A percentile compares a stretch with the other conserved stretches of the same genome.
phyloP scores from a whole-genome alignment of 306 rosid genomes.

The Oxytropis ochrocephala region DNA sequence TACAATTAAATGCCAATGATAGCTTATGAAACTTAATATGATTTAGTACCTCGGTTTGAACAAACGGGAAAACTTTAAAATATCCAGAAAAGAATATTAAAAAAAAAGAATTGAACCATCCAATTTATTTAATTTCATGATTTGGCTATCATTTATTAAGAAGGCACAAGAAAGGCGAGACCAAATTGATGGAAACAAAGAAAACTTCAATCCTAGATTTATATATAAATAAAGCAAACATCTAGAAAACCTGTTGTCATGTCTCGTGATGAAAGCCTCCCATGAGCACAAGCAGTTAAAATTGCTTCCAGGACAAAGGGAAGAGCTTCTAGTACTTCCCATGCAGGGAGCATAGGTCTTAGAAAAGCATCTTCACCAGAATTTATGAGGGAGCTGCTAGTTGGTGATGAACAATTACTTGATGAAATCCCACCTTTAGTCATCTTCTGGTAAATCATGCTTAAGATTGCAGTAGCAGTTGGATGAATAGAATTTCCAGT shows the following conservation, averaged over 20 bases:
- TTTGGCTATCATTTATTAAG: slow-evolving; percentile 8
- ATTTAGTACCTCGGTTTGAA: neutral
- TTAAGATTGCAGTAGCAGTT: slow-evolving; percentile 54
- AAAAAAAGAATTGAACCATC: slow-evolving; percentile 1
- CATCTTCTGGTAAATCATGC: slow-evolving; percentile 65
- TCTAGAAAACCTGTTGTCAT: slow-evolving; percentile 61
- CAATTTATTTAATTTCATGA: slow-evolving; percentile 6
- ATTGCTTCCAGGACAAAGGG: slow-evolving; percentile 73
- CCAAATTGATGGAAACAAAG: neutral
- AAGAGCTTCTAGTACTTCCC: slow-evolving; percentile 76
- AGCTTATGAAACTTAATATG: neutral
- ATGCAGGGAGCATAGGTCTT: slow-evolving; percentile 63
- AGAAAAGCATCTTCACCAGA: slow-evolving; percentile 46
- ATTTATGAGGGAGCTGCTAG: slow-evolving; percentile 37
- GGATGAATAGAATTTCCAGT: slow-evolving; percentile 60
- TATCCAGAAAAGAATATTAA: neutral
- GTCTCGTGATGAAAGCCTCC: slow-evolving; percentile 73
- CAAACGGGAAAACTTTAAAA: neutral
- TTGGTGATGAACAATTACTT: slow-evolving; percentile 40
- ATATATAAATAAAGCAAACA: slow-evolving; percentile 20
- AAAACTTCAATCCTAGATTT: slow-evolving; percentile 16
- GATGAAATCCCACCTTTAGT: slow-evolving; percentile 43
- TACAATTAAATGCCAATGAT: neutral
- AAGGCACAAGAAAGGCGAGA: neutral
- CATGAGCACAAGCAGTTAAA: slow-evolving; percentile 75